Percentiles rank a stretch among this genome's conserved stretches.
These are phyloP conservation scores for Tuber melanosporum DNA, from an alignment of 495 filamentous ascomycete genomes.

Conservation along the genomic window DNA sequence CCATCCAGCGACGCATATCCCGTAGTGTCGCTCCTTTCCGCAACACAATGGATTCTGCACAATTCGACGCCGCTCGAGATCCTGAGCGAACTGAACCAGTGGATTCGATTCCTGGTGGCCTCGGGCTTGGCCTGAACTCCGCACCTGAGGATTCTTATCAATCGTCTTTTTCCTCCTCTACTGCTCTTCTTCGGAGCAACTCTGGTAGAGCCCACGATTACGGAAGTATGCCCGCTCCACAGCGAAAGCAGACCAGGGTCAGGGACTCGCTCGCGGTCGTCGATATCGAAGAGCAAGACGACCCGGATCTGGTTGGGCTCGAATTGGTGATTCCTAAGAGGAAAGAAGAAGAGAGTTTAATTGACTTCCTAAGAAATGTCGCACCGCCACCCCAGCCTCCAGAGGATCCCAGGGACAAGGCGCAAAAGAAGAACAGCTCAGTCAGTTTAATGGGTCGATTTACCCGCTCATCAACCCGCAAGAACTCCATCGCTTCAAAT, in stretches of 20 bases:
- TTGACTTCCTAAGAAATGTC: slow-evolving; percentile 82
- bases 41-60: slow-evolving; percentile 77
- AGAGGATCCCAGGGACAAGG: slow-evolving; percentile 33
- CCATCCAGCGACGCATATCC: slow-evolving; percentile 58
- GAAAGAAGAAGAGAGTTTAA: slow-evolving; percentile 55
- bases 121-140: slow-evolving; percentile 24
- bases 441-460: slow-evolving; percentile 60
- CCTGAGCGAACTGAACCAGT: not conserved
- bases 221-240: slow-evolving; percentile 41
- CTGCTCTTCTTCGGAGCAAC: slow-evolving; percentile 49
- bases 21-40: slow-evolving; percentile 80
- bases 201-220: slow-evolving; percentile 33
- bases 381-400: slow-evolving; percentile 62
- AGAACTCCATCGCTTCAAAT: slow-evolving; percentile 40
- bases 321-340: slow-evolving; percentile 40
- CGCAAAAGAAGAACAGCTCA: slow-evolving; percentile 56
- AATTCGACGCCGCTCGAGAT: slow-evolving; percentile 45
- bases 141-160: slow-evolving; percentile 45
- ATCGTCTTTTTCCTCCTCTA: slow-evolving; percentile 54
- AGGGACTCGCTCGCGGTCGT: slow-evolving; percentile 91
- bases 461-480: slow-evolving; percentile 44
- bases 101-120: not conserved
- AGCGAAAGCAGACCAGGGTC: slow-evolving; percentile 67
- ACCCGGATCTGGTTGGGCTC: slow-evolving; percentile 43
- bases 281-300: slow-evolving; percentile 75